A percentile compares a stretch with the other conserved stretches of the same genome.
These are phyloP conservation scores for Irpex sp. DNA, from an alignment of 1,284 basidiomycete species.

Conservation along the genomic window DNA sequence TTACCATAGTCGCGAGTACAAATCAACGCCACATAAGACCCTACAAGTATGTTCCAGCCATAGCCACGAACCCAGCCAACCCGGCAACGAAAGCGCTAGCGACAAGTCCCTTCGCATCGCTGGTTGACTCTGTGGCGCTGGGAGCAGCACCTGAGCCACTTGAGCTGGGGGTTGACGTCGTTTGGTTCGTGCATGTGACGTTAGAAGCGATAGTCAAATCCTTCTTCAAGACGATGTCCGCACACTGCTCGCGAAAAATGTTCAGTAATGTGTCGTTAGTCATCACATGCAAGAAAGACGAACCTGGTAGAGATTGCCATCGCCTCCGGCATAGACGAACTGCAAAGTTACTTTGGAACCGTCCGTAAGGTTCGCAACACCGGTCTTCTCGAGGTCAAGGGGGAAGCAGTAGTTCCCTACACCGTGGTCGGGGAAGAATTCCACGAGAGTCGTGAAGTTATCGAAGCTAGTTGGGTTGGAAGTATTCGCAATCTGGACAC, in stretches of 20 bases:
- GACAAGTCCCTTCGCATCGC: neutral
- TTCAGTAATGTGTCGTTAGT: neutral
- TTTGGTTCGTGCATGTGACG: conserved; percentile 24
- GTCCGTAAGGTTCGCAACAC: conserved; percentile 44
- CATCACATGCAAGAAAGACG: conserved; percentile 6
- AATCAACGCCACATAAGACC: neutral
- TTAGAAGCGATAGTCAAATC: conserved; percentile 36
- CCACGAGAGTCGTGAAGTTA: conserved; percentile 31
- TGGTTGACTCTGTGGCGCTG: neutral
- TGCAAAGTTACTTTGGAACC: conserved; percentile 60
- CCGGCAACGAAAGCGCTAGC: neutral
- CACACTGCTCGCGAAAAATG: conserved; percentile 39
- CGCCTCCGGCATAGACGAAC: conserved; percentile 60
- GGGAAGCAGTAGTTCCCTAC: conserved; percentile 59
- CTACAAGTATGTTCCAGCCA: neutral
- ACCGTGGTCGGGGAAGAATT: conserved; percentile 46
- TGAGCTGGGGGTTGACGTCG: neutral
- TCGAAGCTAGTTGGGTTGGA: conserved; percentile 60
- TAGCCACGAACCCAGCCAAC: neutral
- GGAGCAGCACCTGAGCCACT: neutral
- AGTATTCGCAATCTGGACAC: conserved; percentile 49
- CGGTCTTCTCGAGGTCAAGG: conserved; percentile 48
- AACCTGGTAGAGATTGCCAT: conserved; percentile 65
- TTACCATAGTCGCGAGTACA: neutral
- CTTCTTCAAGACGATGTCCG: conserved; percentile 36